phyloP scores from a whole-genome alignment of 2,329 filamentous ascomycete genomes.

The Neofusicoccum kwambonambiense region DNA sequence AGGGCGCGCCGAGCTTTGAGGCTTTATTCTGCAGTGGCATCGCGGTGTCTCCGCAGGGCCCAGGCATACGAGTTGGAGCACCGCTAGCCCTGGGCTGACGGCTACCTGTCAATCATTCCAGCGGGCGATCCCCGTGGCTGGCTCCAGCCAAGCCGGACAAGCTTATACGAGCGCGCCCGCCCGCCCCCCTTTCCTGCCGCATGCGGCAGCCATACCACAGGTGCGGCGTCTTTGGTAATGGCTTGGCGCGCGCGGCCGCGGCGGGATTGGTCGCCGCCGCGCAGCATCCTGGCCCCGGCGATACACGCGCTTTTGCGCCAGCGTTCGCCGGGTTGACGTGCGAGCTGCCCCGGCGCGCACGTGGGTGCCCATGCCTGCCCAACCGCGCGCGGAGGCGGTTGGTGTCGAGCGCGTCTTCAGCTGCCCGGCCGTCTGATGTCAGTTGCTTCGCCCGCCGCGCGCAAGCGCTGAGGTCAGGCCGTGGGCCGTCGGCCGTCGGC shows the following conservation, averaged over 20 bases:
- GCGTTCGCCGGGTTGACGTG: background rate
- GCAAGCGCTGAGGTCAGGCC: background rate
- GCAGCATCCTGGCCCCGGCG: background rate
- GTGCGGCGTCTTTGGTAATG: background rate
- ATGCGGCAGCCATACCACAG: background rate
- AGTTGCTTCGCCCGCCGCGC: background rate
- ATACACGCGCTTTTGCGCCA: background rate
- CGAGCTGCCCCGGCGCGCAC: background rate
- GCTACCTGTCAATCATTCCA: constrained; percentile 1
- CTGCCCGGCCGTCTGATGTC: background rate
- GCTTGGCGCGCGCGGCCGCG: background rate
- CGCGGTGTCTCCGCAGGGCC: constrained; percentile 2
- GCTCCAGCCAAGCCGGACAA: background rate
- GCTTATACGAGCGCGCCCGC: constrained; percentile 5
- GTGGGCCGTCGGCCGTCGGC: no score
- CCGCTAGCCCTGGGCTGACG: background rate
- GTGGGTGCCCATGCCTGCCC: background rate
- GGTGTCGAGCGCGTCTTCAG: background rate
- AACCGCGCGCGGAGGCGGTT: background rate
- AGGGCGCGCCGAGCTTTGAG: background rate
- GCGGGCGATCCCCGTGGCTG: constrained; percentile 3
- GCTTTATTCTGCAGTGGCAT: background rate
- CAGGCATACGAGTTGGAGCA: constrained; percentile 4
- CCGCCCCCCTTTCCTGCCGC: constrained; percentile 2
- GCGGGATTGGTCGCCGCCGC: background rate